Conservation (phyloP, 2,329 filamentous ascomycete species). For the Xylaria polymorpha region DNA sequence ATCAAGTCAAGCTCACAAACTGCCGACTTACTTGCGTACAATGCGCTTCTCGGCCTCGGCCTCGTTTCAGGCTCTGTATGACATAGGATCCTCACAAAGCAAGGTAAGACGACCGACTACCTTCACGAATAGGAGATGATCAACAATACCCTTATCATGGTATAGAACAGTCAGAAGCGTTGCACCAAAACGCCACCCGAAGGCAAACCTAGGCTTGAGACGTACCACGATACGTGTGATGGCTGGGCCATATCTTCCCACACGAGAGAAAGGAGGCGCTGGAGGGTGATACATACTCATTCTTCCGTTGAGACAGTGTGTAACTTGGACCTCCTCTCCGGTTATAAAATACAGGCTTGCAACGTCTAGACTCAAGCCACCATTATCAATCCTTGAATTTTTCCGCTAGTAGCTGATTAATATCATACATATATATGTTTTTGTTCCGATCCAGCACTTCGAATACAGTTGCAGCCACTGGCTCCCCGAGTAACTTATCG, state of each 20-base stretch:
- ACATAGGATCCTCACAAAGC: background rate
- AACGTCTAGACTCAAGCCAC: background rate
- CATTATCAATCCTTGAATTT: background rate
- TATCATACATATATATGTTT: background rate
- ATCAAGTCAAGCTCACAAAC: no score
- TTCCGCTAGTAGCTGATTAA: background rate
- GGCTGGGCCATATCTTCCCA: background rate
- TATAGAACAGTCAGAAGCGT: no score
- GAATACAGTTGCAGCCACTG: background rate
- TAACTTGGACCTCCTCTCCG: background rate
- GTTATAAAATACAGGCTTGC: conserved; percentile 1
- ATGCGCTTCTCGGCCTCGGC: background rate
- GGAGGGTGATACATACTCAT: background rate
- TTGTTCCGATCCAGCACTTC: background rate
- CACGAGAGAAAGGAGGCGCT: background rate
- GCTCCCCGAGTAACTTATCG: background rate
- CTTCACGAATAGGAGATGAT: no score
- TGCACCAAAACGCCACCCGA: no score
- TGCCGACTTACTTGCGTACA: background rate
- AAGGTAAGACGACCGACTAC: no score
- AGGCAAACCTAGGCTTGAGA: no score
- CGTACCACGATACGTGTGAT: no score
- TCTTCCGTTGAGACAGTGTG: background rate
- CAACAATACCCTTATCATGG: no score
- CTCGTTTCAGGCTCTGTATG: background rate